Conservation (phyloP, 2,329 filamentous ascomycete species). For the Gyromitra esculenta region DNA sequence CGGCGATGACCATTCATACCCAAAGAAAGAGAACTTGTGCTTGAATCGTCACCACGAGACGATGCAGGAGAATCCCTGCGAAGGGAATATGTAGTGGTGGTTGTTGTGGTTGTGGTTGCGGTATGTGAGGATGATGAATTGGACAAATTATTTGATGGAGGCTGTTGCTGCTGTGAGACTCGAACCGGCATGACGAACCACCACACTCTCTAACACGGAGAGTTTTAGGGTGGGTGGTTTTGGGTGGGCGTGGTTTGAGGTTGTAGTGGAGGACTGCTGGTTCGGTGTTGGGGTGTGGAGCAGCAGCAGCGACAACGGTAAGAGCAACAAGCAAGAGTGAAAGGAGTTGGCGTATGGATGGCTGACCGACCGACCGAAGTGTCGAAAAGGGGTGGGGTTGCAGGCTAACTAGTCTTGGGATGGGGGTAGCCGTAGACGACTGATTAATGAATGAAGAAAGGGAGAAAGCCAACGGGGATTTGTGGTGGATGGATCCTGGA, state of each 20-base stretch:
- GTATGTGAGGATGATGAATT: constrained; percentile 52
- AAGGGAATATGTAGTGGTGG: constrained; percentile 52
- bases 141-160: constrained; percentile 51
- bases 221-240: constrained; percentile 30
- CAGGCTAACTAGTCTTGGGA: constrained; percentile 40
- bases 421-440: constrained; percentile 40
- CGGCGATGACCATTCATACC: constrained; percentile 51
- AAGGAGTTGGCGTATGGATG: constrained; percentile 47
- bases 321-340: constrained; percentile 40
- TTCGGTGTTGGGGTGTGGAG: constrained; percentile 11
- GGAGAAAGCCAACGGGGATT: constrained; percentile 33
- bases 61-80: constrained; percentile 53
- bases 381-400: constrained; percentile 50
- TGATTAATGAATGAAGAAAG: constrained; percentile 31
- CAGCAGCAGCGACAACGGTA: constrained; percentile 30
- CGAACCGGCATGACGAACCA: constrained; percentile 55
- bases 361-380: neutral
- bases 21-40: constrained; percentile 54
- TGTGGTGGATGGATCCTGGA: constrained; percentile 15
- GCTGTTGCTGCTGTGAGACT: constrained; percentile 52
- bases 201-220: constrained; percentile 40
- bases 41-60: constrained; percentile 54
- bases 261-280: constrained; percentile 14
- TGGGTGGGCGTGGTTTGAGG: constrained; percentile 9
- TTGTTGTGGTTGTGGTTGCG: constrained; percentile 46